Conservation (phyloP, 768 basidiomycete genomes). For the Termitomyces sp. region DNA sequence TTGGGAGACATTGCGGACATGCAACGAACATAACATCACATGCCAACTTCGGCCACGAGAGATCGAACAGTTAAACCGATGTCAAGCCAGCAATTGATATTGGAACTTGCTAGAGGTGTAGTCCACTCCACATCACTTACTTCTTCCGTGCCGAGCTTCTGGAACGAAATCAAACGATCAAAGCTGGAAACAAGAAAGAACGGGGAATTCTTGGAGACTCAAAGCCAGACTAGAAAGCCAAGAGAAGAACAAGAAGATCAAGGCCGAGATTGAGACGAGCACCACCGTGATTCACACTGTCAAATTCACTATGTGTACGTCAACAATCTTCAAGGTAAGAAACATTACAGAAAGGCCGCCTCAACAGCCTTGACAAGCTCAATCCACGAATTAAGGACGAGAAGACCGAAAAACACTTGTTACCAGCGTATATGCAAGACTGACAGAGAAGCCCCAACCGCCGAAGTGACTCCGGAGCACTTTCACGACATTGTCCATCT, state of each 20-base stretch:
- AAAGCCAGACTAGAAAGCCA: background rate
- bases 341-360: background rate
- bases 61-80: constrained; percentile 8
- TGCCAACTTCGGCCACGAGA: background rate
- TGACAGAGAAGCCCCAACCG: background rate
- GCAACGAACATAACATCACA: constrained; percentile 5
- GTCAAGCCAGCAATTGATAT: background rate
- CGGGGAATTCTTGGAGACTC: background rate
- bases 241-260: background rate
- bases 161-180: background rate
- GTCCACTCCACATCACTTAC: background rate
- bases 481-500: background rate
- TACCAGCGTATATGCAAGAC: background rate
- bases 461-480: constrained; percentile 1
- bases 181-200: background rate
- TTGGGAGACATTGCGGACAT: background rate
- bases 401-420: background rate
- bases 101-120: background rate
- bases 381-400: background rate
- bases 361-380: background rate
- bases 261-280: background rate
- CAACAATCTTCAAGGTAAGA: background rate
- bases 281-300: background rate
- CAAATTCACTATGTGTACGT: no score
- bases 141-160: background rate